Evolutionary conservation across 2,329 filamentous ascomycete genomes (phyloP).

Genomic region (Chrysoporthe puriensis): DNA sequence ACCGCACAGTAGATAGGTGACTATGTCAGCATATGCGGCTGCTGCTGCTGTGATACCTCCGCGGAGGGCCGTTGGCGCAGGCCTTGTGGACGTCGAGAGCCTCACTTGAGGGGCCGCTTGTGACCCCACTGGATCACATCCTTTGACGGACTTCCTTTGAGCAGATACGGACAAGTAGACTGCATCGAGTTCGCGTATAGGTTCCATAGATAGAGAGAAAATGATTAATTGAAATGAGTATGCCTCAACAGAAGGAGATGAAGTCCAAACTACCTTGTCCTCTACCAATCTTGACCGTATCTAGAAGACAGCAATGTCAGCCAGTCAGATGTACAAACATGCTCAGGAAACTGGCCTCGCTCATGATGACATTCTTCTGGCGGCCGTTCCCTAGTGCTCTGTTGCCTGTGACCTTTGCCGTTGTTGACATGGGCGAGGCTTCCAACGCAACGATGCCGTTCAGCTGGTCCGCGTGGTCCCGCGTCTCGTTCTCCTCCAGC

Average conservation of each 20-base stretch:
- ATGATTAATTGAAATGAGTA: background rate
- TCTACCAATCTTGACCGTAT: background rate
- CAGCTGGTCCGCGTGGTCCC: background rate
- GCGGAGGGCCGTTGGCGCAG: too few relatives aligned
- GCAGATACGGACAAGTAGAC: background rate
- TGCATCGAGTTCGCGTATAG: background rate
- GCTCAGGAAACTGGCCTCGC: background rate
- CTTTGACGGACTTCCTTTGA: background rate
- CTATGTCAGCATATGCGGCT: too few relatives aligned
- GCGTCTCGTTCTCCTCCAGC: background rate
- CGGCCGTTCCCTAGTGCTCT: background rate
- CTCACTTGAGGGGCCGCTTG: background rate
- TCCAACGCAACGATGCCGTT: background rate
- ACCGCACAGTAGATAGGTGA: too few relatives aligned
- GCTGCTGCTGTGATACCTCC: too few relatives aligned
- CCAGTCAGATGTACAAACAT: background rate
- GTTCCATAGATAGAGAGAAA: background rate
- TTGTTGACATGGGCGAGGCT: background rate
- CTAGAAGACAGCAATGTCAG: background rate
- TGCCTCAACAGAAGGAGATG: background rate
- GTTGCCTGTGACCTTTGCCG: background rate
- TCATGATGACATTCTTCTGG: background rate
- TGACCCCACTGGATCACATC: background rate
- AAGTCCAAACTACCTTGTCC: background rate
- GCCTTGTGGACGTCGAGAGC: background rate